Percentiles rank a stretch among this genome's conserved stretches.
These are phyloP conservation scores for Whalleya microplaca DNA, from an alignment of 2,329 filamentous ascomycete genomes.

Conservation along the genomic window DNA sequence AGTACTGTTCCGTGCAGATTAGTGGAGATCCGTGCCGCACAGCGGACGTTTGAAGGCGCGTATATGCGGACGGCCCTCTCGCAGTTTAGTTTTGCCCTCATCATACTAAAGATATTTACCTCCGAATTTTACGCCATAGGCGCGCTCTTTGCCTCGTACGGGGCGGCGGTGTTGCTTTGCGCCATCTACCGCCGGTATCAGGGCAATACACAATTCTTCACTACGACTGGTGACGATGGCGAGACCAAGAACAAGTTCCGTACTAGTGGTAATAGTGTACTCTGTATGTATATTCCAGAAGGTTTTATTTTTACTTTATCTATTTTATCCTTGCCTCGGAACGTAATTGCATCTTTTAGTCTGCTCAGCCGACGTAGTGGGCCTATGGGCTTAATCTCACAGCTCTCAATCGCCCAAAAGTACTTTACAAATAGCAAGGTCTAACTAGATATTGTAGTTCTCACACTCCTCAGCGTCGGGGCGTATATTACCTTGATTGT, in stretches of 20 bases:
- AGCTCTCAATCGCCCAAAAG: no score
- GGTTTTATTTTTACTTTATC: not conserved
- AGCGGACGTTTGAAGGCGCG: conserved; percentile 95
- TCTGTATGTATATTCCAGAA: conserved; percentile 27
- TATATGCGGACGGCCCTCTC: conserved; percentile 94
- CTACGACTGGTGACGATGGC: conserved; percentile 49
- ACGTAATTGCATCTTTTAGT: not conserved
- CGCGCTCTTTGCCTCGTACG: conserved; percentile 93
- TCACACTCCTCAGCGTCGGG: conserved; percentile 59
- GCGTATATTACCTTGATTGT: conserved; percentile 62
- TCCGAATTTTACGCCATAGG: conserved; percentile 95
- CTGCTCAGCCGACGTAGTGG: not conserved
- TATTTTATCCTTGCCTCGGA: not conserved
- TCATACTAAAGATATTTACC: conserved; percentile 96
- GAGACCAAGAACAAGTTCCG: conserved; percentile 59
- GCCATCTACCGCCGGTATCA: conserved; percentile 86
- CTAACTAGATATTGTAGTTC: conserved; percentile 34
- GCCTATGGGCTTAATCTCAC: no score
- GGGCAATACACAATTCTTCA: conserved; percentile 93
- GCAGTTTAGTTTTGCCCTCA: conserved; percentile 92
- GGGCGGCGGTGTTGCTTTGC: conserved; percentile 79
- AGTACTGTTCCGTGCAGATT: conserved; percentile 53
- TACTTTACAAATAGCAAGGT: not conserved
- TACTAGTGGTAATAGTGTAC: conserved; percentile 66
- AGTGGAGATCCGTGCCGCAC: conserved; percentile 91